Conservation (phyloP, 208 protist species). For the Wallacemonas collosoma region DNA sequence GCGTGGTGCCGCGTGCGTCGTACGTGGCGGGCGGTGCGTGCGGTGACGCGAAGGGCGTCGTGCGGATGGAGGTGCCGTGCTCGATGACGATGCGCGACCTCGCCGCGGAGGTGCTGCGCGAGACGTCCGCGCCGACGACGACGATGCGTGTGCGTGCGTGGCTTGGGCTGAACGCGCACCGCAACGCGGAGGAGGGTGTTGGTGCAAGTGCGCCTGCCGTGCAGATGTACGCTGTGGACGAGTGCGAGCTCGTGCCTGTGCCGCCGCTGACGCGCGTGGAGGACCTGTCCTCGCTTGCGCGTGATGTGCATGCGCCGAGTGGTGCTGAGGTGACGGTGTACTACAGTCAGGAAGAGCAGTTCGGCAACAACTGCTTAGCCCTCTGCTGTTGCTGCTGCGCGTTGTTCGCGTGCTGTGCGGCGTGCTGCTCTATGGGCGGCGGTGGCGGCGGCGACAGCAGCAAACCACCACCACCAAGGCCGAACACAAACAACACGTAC, state of each 20-base stretch:
- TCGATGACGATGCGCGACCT: constrained; percentile 7
- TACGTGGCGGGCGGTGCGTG: not conserved
- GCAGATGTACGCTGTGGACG: constrained; percentile 14
- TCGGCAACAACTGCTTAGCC: not conserved
- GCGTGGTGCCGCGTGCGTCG: not conserved
- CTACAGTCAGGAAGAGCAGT: not conserved
- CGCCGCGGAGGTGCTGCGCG: constrained; percentile 6
- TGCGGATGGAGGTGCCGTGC: constrained; percentile 11
- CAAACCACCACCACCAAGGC: not conserved
- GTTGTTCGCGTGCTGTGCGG: constrained; percentile 20
- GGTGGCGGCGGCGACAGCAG: not conserved
- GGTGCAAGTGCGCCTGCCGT: not conserved
- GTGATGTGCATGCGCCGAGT: not conserved
- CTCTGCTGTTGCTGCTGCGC: constrained; percentile 19
- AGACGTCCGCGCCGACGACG: not conserved
- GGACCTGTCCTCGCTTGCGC: not conserved
- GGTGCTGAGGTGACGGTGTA: not conserved
- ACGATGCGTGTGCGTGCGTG: constrained; percentile 4
- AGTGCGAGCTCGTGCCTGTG: not conserved
- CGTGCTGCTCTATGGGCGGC: constrained; percentile 18
- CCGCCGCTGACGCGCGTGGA: constrained; percentile 9
- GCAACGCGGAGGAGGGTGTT: not conserved
- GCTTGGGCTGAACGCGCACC: not conserved
- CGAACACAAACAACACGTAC: constrained; percentile 19
- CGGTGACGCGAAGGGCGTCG: not conserved